Percentiles rank a stretch among this genome's conserved stretches.
phyloP scores from a whole-genome alignment of 345 rosid genomes.

The Eucalyptus marginata region DNA sequence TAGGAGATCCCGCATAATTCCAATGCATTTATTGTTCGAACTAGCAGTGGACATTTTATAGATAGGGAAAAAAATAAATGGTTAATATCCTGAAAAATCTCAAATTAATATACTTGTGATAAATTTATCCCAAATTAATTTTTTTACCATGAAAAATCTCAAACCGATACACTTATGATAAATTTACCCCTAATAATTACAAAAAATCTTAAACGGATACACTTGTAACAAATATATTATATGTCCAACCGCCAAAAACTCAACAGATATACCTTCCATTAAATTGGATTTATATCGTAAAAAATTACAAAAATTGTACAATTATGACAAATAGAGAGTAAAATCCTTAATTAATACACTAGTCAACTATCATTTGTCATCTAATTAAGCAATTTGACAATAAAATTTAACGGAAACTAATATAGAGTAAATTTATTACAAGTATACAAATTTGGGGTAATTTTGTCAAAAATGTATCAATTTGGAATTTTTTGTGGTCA shows the following conservation, averaged over 20 bases:
- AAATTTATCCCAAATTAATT: rapidly evolving
- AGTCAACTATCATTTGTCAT: rapidly evolving
- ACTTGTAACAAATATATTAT: rapidly evolving
- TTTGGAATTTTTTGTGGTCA: too few relatives aligned
- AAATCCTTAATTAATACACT: rapidly evolving
- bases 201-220: rapidly evolving
- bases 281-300: rapidly evolving
- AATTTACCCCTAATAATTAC: rapidly evolving
- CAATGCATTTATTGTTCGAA: not conserved
- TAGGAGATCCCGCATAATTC: not conserved
- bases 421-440: rapidly evolving
- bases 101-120: rapidly evolving
- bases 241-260: too few relatives aligned
- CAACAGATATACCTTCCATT: too few relatives aligned
- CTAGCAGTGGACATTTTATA: rapidly evolving
- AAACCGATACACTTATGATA: rapidly evolving
- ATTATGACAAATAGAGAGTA: rapidly evolving
- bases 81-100: too few relatives aligned
- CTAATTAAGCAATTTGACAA: too few relatives aligned
- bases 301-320: too few relatives aligned
- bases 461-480: rapidly evolving
- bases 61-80: too few relatives aligned
- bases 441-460: rapidly evolving
- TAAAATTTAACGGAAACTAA: too few relatives aligned
- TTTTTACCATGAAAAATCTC: too few relatives aligned